Conservation (phyloP, 73 alveolate genomes). For the Tetrahymena malaccensis region DNA sequence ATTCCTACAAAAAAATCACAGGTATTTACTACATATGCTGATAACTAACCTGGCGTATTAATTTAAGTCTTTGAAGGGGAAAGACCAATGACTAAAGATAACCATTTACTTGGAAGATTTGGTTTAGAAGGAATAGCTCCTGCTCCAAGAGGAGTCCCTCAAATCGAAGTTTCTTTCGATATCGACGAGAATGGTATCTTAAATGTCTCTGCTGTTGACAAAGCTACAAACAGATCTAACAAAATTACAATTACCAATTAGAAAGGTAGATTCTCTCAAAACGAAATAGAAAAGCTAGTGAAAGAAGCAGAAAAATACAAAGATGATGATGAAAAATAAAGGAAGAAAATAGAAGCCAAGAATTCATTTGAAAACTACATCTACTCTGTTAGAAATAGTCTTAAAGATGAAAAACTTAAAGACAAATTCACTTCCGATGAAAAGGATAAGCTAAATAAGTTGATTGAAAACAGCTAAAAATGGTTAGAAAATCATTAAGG, state of each 20-base stretch:
- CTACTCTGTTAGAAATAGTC: slow-evolving; percentile 54
- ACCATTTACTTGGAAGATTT: slow-evolving; percentile 91
- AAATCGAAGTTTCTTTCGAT: slow-evolving; percentile 80
- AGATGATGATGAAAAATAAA: slow-evolving; percentile 60
- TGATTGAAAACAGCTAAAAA: slow-evolving; percentile 29
- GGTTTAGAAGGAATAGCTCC: slow-evolving; percentile 86
- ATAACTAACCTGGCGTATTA: slow-evolving; percentile 91
- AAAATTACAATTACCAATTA: slow-evolving; percentile 91
- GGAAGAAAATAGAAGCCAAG: slow-evolving; percentile 66
- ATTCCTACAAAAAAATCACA: slow-evolving; percentile 53
- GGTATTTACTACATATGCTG: slow-evolving; percentile 95
- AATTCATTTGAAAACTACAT: slow-evolving; percentile 54
- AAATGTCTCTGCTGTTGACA: slow-evolving; percentile 89
- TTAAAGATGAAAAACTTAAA: slow-evolving; percentile 73
- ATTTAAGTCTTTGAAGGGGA: slow-evolving; percentile 98
- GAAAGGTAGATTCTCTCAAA: slow-evolving; percentile 76
- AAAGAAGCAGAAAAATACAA: slow-evolving; percentile 76
- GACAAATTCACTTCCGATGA: slow-evolving; percentile 49
- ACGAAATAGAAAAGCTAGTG: slow-evolving; percentile 76
- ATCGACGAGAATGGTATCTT: slow-evolving; percentile 88
- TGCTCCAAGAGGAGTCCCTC: slow-evolving; percentile 94
- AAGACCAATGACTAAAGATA: slow-evolving; percentile 87
- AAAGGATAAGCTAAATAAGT: slow-evolving; percentile 25
- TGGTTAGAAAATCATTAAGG: slow-evolving; percentile 54
- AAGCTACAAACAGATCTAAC: slow-evolving; percentile 86